These are phyloP conservation scores for Inga laurina DNA, from an alignment of 306 rosid genomes.

Conservation along the genomic window DNA sequence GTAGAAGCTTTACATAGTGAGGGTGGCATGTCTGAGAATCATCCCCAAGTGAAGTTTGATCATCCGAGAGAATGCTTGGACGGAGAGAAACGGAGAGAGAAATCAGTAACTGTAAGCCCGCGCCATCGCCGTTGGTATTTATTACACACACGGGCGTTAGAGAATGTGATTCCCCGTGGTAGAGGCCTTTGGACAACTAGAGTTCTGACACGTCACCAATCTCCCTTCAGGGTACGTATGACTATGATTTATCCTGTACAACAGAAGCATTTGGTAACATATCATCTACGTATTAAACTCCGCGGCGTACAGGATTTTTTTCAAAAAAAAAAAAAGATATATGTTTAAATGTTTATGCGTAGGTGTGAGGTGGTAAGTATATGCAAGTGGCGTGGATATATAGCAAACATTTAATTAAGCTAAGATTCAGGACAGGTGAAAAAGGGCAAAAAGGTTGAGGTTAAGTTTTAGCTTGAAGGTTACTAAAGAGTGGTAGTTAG, in stretches of 20 bases:
- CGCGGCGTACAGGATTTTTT: neutral
- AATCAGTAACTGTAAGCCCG: slow-evolving; percentile 52
- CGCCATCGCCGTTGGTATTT: slow-evolving; percentile 65
- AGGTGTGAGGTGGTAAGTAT: neutral
- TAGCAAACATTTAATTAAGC: slow-evolving; percentile 10
- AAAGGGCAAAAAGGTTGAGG: slow-evolving; percentile 27
- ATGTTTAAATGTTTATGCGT: no score
- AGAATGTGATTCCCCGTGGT: slow-evolving; percentile 9
- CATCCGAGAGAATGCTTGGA: neutral
- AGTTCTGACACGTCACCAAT: slow-evolving; percentile 25
- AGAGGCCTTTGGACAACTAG: neutral
- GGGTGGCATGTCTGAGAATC: slow-evolving; percentile 26
- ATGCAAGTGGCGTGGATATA: slow-evolving; percentile 13
- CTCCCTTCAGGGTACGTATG: neutral
- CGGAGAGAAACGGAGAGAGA: neutral
- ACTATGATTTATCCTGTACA: neutral
- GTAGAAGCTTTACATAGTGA: slow-evolving; percentile 13
- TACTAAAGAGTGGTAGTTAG: slow-evolving; percentile 37
- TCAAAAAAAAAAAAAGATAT: no score
- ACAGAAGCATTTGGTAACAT: neutral
- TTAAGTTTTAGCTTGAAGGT: slow-evolving; percentile 48
- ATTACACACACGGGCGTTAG: slow-evolving; percentile 54
- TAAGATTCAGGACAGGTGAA: neutral
- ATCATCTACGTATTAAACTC: neutral
- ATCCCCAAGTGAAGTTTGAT: slow-evolving; percentile 9